Evolutionary conservation across 805 yeast genomes (phyloP), one percentile per base, ranked within the genome.

Genomic region (Ogataea neopini): DNA sequence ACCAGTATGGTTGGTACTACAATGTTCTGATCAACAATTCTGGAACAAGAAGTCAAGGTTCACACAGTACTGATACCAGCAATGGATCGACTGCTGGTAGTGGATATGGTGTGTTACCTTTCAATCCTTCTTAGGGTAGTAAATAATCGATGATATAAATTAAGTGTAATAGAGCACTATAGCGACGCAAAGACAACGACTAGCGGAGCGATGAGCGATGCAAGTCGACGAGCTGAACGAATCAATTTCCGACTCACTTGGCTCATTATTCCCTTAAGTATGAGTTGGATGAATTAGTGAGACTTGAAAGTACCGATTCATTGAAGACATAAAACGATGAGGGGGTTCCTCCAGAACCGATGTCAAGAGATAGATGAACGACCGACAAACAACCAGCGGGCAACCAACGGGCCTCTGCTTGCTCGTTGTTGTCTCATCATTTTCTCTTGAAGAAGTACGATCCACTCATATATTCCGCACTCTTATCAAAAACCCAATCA

Each of bases 401-500:
- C n/a, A n/a, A n/a, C n/a, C n/a, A n/a, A n/a, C n/a, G n/a, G n/a
- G n/a, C n/a, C n/a, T n/a, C n/a, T n/a, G n/a, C n/a, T n/a, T n/a
- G n/a, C n/a, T n/a, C n/a, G n/a, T n/a, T n/a, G n/a, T n/a, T n/a
- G n/a, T n/a, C 25, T 8, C 25, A 33, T 61, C 54, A 81, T 54
- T 72, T 79, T 57, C 89, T 77, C 41, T 70, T 80, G 66, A 91
- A 94, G 68, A 84, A 88, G 15, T 79, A 76, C 1, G 96, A 86
- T 6, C 84, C 73, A 35, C 83, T 80, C 73, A 89, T 77, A 54
- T 80, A 73, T 3, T 86, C 84, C 9, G 86, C 84, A 17, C 85
- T 72, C 46, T 80, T 77, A 61, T 90, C 96, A 54, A 84, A 82
- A 2, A 86, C 69, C 66, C 82, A 81, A 61, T 94, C 99, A n/a